Evolutionary conservation across 495 filamentous ascomycete species (phyloP).

Genomic region (Lophium mytilinum): DNA sequence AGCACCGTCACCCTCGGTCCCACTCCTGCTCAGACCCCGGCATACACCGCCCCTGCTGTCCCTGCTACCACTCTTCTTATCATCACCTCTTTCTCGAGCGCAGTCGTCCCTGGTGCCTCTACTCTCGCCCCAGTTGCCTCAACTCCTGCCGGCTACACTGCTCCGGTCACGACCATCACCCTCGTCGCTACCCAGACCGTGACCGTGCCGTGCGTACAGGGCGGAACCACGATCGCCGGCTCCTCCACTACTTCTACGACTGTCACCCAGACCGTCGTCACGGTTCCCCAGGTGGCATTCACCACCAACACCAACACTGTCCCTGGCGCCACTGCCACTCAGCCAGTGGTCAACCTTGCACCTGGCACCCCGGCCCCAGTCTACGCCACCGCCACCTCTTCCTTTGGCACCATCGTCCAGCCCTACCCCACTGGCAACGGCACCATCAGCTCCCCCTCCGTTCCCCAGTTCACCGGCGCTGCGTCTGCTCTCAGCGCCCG

Average conservation of each 20-base stretch:
- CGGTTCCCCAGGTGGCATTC: constrained; percentile 69
- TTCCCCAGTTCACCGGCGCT: constrained; percentile 27
- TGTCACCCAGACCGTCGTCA: constrained; percentile 50
- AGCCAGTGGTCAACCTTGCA: constrained; percentile 39
- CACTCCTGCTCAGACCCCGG: constrained; percentile 24
- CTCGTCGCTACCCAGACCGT: constrained; percentile 34
- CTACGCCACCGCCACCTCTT: constrained; percentile 28
- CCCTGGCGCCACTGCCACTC: constrained; percentile 28
- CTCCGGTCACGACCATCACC: constrained; percentile 51
- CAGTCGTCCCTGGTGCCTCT: constrained; percentile 32
- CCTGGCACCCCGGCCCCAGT: constrained; percentile 41
- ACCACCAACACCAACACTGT: constrained; percentile 43
- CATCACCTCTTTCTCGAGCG: neutral
- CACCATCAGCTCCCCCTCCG: neutral
- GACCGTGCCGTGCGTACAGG: constrained; percentile 38
- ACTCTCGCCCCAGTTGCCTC: constrained; percentile 9
- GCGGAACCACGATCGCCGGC: constrained; percentile 41
- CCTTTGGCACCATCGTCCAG: constrained; percentile 13
- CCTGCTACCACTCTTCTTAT: constrained; percentile 4
- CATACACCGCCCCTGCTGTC: constrained; percentile 7
- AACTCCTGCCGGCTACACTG: constrained; percentile 12
- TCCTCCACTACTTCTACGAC: constrained; percentile 42
- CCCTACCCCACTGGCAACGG: constrained; percentile 4
- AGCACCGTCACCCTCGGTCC: constrained; percentile 51
- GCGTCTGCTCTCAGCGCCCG: constrained; percentile 17